A percentile compares a stretch with the other conserved stretches of the same genome.
These are phyloP conservation scores for Dactylorhiza incarnata DNA, from an alignment of 106 monocot genomes.

Conservation along the genomic window DNA sequence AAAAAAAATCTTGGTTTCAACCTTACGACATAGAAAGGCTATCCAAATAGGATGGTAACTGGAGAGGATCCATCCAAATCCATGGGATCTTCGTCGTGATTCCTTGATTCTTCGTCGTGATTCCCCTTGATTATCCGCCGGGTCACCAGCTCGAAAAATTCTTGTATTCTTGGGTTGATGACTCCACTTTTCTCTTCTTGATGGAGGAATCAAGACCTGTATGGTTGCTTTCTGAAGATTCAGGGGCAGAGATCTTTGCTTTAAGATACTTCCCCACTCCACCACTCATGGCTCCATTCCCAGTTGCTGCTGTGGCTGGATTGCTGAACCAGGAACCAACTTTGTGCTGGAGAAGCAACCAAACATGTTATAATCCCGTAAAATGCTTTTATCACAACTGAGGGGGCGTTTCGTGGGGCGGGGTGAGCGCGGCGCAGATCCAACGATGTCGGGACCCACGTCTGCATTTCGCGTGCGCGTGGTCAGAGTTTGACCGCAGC, in stretches of 20 bases:
- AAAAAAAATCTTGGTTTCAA: too few species aligned
- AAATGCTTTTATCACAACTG: background rate
- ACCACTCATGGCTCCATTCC: conserved; percentile 14
- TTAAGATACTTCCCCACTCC: conserved; percentile 51
- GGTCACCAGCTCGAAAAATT: conserved; percentile 52
- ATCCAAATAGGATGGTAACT: too few species aligned
- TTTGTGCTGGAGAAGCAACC: conserved; percentile 38
- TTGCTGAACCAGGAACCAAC: conserved; percentile 91
- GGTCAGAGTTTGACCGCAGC: too few species aligned
- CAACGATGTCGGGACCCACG: too few species aligned
- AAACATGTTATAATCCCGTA: background rate
- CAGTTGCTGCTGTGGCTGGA: conserved; percentile 51
- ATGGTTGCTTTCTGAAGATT: conserved; percentile 13
- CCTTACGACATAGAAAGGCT: too few species aligned
- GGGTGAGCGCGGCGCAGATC: too few species aligned
- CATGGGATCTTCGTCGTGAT: too few species aligned
- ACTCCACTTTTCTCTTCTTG: conserved; percentile 49
- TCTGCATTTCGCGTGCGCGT: too few species aligned
- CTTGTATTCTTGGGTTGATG: conserved; percentile 30
- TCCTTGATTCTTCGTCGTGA: too few species aligned
- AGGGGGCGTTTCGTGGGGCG: too few species aligned
- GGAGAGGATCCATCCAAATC: too few species aligned
- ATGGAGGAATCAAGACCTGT: conserved; percentile 13
- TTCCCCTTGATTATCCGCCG: background rate
- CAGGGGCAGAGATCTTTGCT: conserved; percentile 20